Conservation (phyloP, 139 green algal genomes). For the Coelastrella sp. region DNA sequence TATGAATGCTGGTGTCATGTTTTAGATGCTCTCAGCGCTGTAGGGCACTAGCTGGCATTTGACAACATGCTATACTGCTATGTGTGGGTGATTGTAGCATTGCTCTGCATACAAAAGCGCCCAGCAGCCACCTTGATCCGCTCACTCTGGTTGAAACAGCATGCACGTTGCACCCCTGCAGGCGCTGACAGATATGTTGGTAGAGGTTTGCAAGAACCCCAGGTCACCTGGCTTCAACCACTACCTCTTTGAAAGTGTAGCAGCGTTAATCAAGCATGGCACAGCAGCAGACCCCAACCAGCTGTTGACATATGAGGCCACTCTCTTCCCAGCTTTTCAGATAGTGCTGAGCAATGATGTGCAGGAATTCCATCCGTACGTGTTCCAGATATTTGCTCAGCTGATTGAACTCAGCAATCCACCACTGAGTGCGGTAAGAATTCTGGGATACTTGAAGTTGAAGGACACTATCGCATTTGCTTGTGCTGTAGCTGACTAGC, state of each 20-base stretch:
- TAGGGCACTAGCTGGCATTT: no score
- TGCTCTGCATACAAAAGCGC: no score
- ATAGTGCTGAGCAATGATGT: slow-evolving; percentile 90
- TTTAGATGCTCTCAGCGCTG: no score
- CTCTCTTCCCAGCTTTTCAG: slow-evolving; percentile 96
- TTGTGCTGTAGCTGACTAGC: slow-evolving; percentile 94
- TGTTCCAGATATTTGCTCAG: slow-evolving; percentile 95
- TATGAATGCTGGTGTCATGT: no score
- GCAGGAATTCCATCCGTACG: slow-evolving; percentile 90
- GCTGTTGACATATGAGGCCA: slow-evolving; percentile 79
- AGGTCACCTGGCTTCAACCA: slow-evolving; percentile 97
- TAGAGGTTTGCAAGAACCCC: slow-evolving; percentile 94
- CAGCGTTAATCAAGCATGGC: slow-evolving; percentile 83
- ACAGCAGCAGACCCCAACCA: slow-evolving; percentile 55
- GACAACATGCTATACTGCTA: no score
- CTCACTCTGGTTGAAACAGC: no score
- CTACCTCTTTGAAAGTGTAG: slow-evolving; percentile 97
- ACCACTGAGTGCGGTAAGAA: slow-evolving; percentile 63
- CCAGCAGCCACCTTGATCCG: no score
- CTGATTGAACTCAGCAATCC: slow-evolving; percentile 86
- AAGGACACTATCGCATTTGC: slow-evolving; percentile 89
- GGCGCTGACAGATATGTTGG: slow-evolving; percentile 77
- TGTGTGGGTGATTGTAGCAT: no score
- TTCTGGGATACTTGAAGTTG: not conserved
- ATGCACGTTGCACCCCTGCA: no score